Evolutionary conservation across 2,329 filamentous ascomycete genomes (phyloP), one percentile per base, ranked within the genome.

Genomic region (Domatiomyces catenatus): DNA sequence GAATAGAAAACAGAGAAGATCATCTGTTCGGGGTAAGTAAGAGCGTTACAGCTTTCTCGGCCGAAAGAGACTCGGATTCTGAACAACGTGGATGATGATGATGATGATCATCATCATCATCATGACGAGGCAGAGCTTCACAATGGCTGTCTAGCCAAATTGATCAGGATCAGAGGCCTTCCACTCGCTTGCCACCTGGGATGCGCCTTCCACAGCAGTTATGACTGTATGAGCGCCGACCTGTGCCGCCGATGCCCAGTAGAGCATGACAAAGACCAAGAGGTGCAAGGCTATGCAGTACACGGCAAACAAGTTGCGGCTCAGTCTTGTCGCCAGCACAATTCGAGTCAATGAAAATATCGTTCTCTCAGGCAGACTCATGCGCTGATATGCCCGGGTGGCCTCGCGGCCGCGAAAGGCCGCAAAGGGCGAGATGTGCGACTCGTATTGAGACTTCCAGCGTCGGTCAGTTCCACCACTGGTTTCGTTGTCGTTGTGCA

Each of bases 351-450:
- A 76, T 32, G 88, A 89, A 67, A 94, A 94, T 3, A 98, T 84
- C 46, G 87, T 79, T 42, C 92, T 76, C 67, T 98, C 92, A 0
- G 89, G 88, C 7, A 95, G 71, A 61, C 83, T 90, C 88, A 98
- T 94, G 43, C 89, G 80, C 62, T 88, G 87, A 67, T 94, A 89
- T 1, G 90, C 92, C 46, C 93, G 76, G 5, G 87, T 83, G 39
- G 85, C 89, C 69, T 98, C 93, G 48, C 90, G 79, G n/a, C 90
- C 89, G 44, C 90, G 77, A 71, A 98, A 98, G 2, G 88, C 88
- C 22, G 90, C 89, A 65, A 98, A 98, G 0, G 92, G 92, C 8
- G 88, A 94, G 47, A 98, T 83, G 62, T 92, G 94, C 43, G 85
- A 86, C 69, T 98, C 92, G 69, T 98, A 98, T 8, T 88, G 86